These are phyloP conservation scores for Lycium barbarum DNA, from an alignment of 257 asterid genomes.

Conservation along the genomic window DNA sequence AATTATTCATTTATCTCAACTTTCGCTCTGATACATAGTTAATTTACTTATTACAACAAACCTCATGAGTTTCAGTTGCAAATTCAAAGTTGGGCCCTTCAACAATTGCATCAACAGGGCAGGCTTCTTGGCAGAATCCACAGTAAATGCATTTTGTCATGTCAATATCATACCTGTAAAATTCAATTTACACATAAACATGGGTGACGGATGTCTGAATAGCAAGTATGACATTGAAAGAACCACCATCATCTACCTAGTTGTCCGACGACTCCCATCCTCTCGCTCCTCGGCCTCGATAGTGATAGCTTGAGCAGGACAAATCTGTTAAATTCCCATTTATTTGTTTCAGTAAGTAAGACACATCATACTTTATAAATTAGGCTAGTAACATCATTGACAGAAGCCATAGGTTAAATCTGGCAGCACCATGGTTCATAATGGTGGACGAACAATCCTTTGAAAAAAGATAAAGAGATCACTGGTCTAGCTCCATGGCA, in stretches of 20 bases:
- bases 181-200: constrained; percentile 27
- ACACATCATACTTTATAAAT: not conserved
- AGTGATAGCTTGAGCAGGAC: constrained; percentile 97
- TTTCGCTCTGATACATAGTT: not conserved
- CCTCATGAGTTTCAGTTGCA: constrained; percentile 97
- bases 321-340: constrained; percentile 51
- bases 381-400: not conserved
- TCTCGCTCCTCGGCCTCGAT: constrained; percentile 97
- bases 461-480: not conserved
- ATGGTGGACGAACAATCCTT: not conserved
- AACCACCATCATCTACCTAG: constrained; percentile 53
- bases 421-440: not conserved
- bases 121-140: constrained; percentile 98
- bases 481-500: not conserved
- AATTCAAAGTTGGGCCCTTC: constrained; percentile 97
- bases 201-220: not conserved
- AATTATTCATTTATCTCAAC: not conserved
- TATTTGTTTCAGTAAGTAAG: not conserved
- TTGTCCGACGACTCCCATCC: constrained; percentile 96
- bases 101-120: constrained; percentile 97
- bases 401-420: not conserved
- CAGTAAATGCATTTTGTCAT: constrained; percentile 97
- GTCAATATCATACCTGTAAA: constrained; percentile 83
- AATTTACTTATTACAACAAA: constrained; percentile 33
- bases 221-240: not conserved